Conservation (phyloP, 352 stramenopile species). For the Phytophthora idaei region DNA sequence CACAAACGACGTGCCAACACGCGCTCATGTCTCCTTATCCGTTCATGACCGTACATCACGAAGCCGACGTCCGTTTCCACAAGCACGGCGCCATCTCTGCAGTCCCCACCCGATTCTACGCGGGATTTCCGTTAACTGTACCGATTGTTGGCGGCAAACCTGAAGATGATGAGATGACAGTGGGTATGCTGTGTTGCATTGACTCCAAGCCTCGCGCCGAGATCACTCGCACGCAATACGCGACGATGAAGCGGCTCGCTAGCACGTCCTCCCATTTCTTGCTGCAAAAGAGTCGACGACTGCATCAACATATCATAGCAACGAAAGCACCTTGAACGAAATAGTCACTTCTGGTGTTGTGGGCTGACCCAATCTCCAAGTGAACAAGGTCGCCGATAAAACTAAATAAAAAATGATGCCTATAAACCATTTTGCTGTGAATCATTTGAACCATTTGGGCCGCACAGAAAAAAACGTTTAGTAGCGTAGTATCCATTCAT, state of each 20-base stretch:
- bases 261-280: constrained; percentile 28
- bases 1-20: constrained; percentile 62
- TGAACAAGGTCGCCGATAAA: too few relatives aligned
- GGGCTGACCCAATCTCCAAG: too few relatives aligned
- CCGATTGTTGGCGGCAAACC: not conserved
- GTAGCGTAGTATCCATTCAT: too few relatives aligned
- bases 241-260: constrained; percentile 31
- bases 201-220: constrained; percentile 28
- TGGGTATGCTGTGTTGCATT: constrained; percentile 42
- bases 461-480: too few relatives aligned
- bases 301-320: not conserved
- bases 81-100: constrained; percentile 31
- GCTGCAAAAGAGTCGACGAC: constrained; percentile 19
- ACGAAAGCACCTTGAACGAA: not conserved
- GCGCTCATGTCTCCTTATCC: constrained; percentile 56
- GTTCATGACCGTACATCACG: constrained; percentile 52
- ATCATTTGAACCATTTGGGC: too few relatives aligned
- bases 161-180: constrained; percentile 8
- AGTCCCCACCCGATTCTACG: constrained; percentile 58
- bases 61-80: constrained; percentile 63
- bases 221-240: constrained; percentile 39
- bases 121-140: constrained; percentile 53
- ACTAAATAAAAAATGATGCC: too few relatives aligned
- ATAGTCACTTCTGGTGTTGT: too few relatives aligned
- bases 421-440: too few relatives aligned